Evolutionary conservation across 805 yeast genomes (phyloP).

Genomic region (Torulaspora indica): DNA sequence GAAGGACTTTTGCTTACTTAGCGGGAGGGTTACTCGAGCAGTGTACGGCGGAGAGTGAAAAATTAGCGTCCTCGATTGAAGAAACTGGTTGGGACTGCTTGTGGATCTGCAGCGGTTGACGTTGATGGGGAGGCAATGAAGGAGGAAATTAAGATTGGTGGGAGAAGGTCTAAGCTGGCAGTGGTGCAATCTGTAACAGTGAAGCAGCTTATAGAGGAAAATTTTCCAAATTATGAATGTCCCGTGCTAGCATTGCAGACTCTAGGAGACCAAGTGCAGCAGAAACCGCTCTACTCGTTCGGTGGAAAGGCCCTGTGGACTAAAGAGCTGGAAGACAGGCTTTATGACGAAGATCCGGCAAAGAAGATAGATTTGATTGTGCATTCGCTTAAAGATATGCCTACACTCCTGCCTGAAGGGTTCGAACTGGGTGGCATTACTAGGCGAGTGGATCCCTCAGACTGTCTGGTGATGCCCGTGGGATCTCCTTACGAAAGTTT

Average conservation of each 20-base stretch:
- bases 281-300: slow-evolving; percentile 83
- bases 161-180: slow-evolving; percentile 84
- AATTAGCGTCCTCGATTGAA: not conserved
- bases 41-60: slow-evolving; percentile 1
- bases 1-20: not conserved
- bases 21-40: not conserved
- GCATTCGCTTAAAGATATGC: slow-evolving; percentile 90
- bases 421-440: slow-evolving; percentile 85
- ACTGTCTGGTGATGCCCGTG: slow-evolving; percentile 73
- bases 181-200: slow-evolving; percentile 80
- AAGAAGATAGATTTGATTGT: slow-evolving; percentile 82
- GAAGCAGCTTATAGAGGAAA: slow-evolving; percentile 50
- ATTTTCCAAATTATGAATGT: slow-evolving; percentile 63
- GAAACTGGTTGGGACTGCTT: no score
- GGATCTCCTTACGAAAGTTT: slow-evolving; percentile 60
- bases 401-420: slow-evolving; percentile 84
- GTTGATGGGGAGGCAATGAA: slow-evolving; percentile 16
- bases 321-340: slow-evolving; percentile 78
- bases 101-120: not conserved
- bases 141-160: slow-evolving; percentile 56
- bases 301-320: slow-evolving; percentile 98
- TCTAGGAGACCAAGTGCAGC: slow-evolving; percentile 83
- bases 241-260: slow-evolving; percentile 78
- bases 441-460: slow-evolving; percentile 87
- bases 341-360: slow-evolving; percentile 57